A percentile compares a stretch with the other conserved stretches of the same genome.
Evolutionary conservation across 495 filamentous ascomycete species (phyloP).

Genomic region (Aspergillus sclerotiicarbonarius): DNA sequence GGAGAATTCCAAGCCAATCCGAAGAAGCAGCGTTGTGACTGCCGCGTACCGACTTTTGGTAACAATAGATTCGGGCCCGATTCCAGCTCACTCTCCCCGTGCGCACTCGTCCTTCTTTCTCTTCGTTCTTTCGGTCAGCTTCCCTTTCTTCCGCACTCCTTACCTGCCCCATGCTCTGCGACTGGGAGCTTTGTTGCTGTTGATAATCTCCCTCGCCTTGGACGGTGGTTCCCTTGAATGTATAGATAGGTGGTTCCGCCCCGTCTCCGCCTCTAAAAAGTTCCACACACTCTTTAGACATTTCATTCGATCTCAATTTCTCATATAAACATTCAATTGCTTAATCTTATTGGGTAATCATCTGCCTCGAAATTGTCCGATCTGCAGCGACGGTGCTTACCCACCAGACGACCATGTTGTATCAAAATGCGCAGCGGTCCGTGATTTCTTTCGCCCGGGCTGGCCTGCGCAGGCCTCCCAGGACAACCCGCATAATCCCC

Average conservation of each 20-base stretch:
- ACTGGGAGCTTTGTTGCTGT: neutral
- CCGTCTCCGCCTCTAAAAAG: too few species aligned
- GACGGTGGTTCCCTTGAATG: neutral
- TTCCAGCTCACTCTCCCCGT: neutral
- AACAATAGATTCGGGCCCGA: neutral
- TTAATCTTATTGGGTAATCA: too few species aligned
- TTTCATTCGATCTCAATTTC: constrained; percentile 23
- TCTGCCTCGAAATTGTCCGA: too few species aligned
- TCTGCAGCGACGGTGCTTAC: neutral
- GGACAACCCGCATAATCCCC: constrained; percentile 2
- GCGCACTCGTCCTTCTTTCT: neutral
- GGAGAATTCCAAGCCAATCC: constrained; percentile 1
- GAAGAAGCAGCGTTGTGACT: neutral
- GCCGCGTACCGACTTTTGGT: constrained; percentile 1
- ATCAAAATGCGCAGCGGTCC: constrained; percentile 24
- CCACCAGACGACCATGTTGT: constrained; percentile 13
- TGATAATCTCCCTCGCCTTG: neutral
- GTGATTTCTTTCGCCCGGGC: constrained; percentile 20
- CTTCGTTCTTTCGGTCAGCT: neutral
- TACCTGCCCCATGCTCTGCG: neutral
- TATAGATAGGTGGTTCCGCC: neutral
- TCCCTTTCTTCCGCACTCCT: constrained; percentile 8
- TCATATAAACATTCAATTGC: constrained; percentile 14
- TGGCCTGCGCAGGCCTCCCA: constrained; percentile 17
- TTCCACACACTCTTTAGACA: constrained; percentile 4